Conservation (phyloP, 768 basidiomycete genomes). For the Tephrocybe sp. region DNA sequence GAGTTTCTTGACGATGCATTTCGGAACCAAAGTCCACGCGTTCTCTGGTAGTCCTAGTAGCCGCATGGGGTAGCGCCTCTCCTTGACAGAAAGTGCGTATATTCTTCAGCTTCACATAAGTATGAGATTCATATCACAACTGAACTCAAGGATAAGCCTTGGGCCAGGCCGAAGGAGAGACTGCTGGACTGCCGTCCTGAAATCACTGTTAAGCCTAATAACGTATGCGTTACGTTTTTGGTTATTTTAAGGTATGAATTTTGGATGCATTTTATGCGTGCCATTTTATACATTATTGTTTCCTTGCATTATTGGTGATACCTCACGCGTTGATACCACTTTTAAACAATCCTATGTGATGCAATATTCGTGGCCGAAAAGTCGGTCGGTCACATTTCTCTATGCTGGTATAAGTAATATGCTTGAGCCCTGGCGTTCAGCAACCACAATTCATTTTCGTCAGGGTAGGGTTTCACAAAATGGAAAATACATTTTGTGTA, state of each 20-base stretch:
- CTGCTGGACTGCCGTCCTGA: conserved; percentile 38
- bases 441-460: too few species aligned
- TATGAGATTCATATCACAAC: conserved; percentile 42
- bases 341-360: not conserved
- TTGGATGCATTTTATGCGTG: too few species aligned
- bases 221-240: conserved; percentile 23
- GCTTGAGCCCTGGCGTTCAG: too few species aligned
- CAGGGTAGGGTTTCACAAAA: too few species aligned
- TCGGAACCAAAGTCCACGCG: conserved; percentile 31
- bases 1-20: not conserved
- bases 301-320: not conserved
- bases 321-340: not conserved
- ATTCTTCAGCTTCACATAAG: conserved; percentile 39
- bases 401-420: too few species aligned
- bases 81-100: conserved; percentile 39
- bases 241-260: not conserved
- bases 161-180: conserved; percentile 30
- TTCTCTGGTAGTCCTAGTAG: conserved; percentile 46
- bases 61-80: conserved; percentile 52
- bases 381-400: too few species aligned
- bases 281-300: too few species aligned
- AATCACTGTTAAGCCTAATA: conserved; percentile 34
- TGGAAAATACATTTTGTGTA: too few species aligned
- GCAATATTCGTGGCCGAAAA: not conserved
- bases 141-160: conserved; percentile 26